Evolutionary conservation across 2,329 filamentous ascomycete species (phyloP), one percentile per base, ranked within the genome.

Genomic region (Cadophora gregata): DNA sequence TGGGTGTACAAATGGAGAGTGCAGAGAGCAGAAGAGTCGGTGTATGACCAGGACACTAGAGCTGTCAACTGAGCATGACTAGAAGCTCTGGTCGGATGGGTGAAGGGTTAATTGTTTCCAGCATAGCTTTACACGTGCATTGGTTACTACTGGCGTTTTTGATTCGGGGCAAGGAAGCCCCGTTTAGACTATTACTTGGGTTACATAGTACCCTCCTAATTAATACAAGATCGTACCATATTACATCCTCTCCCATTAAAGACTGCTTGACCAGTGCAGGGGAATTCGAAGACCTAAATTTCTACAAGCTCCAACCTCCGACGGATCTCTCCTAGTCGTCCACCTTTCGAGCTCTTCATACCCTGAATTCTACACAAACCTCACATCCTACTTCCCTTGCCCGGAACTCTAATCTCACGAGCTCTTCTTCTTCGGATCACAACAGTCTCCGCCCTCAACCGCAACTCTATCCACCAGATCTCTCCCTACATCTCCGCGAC

Each of bases 401-500:
- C 25, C 47, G 29, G 3, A 48, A 24, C 6, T 10, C n/a, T 25
- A 21, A 31, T 5, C 47, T 63, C 58, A 59, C 62, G 42, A 24
- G 58, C 47, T 58, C 16, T 56, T 59, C 56, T 70, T 73, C 59
- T 82, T 85, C 0, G 83, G 83, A 53, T 78, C 77, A 71, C 86
- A 88, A 74, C 86, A 88, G 71, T 87, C 84, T 3, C 83, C 84
- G 0, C 83, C 83, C 19, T 79, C 77, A 8, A 73, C 73, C 10
- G 78, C 80, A 9, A 80, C 84, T n/a, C 77, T 77, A 71, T 85
- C 81, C 16, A 82, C 83, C 53, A 87, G 76, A 4, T 79, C 78
- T 63, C 77, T 80, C 45, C 79, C 66, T n/a, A 29, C 24, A 24
- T 58, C 67, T 19, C 63, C 53, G 42, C 63, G 62, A 50, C 59